A percentile compares a stretch with the other conserved stretches of the same genome.
Conservation (phyloP, 2,329 filamentous ascomycete genomes). For the Proliferodiscus dingleyae region DNA sequence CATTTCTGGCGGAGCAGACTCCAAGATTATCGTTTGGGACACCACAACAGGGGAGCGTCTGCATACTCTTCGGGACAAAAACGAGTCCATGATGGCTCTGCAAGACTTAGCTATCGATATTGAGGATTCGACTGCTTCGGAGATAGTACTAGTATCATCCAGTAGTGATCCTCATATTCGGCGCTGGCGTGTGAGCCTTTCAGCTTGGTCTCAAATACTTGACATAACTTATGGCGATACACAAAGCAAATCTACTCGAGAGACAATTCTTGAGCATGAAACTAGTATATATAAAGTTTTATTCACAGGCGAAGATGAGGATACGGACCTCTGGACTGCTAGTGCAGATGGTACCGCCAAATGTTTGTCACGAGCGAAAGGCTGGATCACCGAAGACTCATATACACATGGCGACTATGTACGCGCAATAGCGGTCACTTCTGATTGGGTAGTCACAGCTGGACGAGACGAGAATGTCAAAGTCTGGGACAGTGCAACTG, state of each 20-base stretch:
- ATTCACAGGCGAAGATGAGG: constrained; percentile 60
- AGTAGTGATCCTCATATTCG: constrained; percentile 78
- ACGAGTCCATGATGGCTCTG: constrained; percentile 67
- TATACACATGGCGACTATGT: constrained; percentile 87
- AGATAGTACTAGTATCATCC: constrained; percentile 66
- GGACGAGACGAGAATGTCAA: constrained; percentile 89
- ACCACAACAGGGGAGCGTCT: constrained; percentile 61
- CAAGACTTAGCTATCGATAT: constrained; percentile 77
- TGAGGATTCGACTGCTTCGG: constrained; percentile 43
- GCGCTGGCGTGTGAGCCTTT: constrained; percentile 61
- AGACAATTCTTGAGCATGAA: constrained; percentile 71
- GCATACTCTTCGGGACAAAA: constrained; percentile 72
- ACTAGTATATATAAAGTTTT: constrained; percentile 81
- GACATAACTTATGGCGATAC: constrained; percentile 33
- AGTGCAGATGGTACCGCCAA: constrained; percentile 87
- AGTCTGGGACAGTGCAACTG: constrained; percentile 75
- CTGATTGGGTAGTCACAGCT: constrained; percentile 77
- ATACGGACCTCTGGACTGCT: constrained; percentile 79
- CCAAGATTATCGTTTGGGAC: constrained; percentile 82
- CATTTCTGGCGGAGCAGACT: constrained; percentile 72
- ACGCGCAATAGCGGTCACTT: constrained; percentile 69
- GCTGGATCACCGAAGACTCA: constrained; percentile 66
- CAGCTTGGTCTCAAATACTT: constrained; percentile 49
- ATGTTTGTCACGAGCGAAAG: constrained; percentile 64
- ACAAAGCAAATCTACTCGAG: constrained; percentile 35